Evolutionary conservation across 306 rosid species (phyloP), one percentile per base, ranked within the genome.

Genomic region (Vachellia collinsii): DNA sequence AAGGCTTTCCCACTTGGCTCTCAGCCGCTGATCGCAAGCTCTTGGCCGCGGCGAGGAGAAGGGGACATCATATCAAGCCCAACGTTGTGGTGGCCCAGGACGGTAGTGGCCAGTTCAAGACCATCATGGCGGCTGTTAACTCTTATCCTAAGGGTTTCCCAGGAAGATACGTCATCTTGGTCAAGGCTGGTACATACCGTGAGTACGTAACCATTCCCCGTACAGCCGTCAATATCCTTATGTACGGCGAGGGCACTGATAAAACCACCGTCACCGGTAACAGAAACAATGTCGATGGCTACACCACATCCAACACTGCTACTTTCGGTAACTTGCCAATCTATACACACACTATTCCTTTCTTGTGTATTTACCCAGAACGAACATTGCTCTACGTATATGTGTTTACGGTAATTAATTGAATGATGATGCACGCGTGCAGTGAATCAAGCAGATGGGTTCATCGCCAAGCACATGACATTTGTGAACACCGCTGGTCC

Each of bases 401-500:
- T 29, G 2, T 29, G 2, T 29, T 29, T 29, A 29, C 34, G 34
- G 34, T 29, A 5, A 17, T 17, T 14, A 51, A 51, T 51, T 51
- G 23, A 19, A 7, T 56, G 12, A 56, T 47, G 19, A 13, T 76
- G 59, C 5, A 3, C 6, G 29, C 14, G 3, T 42, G 90, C 88
- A 89, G 93, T 87, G 1, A 86, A 74, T 2, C 0, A 63, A 0
- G 94, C 88, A 13, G 1, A 17, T 0, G 85, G 87, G 7, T 91
- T 91, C 86, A 79, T 89, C 0, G 81, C 77, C 78, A 88, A 86
- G 82, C 48, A 76, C 5, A 86, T 91, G 84, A 86, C 87, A 46
- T 86, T 91, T 80, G 66, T 22, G 14, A 91, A 91, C 91, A 83
- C 82, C 0, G 97, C 93, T 0, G 97, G 97, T 0, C 74, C 93